Percentiles rank a stretch among this genome's conserved stretches.
These are phyloP conservation scores for Ordospora colligata DNA, from an alignment of 371 early-diverging fungal genomes.

Conservation along the genomic window DNA sequence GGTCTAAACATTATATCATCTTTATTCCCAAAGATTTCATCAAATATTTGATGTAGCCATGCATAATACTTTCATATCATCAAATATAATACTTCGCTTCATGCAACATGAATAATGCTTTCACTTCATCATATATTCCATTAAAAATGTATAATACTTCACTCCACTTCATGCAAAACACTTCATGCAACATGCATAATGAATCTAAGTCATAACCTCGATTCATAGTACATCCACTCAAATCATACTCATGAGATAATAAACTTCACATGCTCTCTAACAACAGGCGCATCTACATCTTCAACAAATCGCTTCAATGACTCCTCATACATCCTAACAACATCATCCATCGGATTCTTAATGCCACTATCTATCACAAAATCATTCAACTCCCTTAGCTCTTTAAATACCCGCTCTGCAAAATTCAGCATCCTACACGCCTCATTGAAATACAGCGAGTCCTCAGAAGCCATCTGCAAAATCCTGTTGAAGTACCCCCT, in stretches of 20 bases:
- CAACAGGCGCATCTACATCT: slow-evolving; percentile 15
- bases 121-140: too few species aligned
- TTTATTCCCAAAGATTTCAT: neutral
- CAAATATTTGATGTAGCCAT: neutral
- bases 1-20: neutral
- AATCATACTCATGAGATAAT: slow-evolving; percentile 41
- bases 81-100: too few species aligned
- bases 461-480: neutral
- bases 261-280: slow-evolving; percentile 44
- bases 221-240: too few species aligned
- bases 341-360: slow-evolving; percentile 19
- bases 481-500: slow-evolving; percentile 19
- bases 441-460: slow-evolving; percentile 30
- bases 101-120: too few species aligned
- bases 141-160: too few species aligned
- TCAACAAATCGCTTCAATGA: slow-evolving; percentile 38
- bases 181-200: too few species aligned
- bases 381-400: slow-evolving; percentile 34
- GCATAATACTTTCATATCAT: neutral
- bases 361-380: neutral
- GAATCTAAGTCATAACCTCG: too few species aligned
- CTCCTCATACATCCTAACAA: slow-evolving; percentile 35
- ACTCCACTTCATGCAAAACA: too few species aligned
- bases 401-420: slow-evolving; percentile 28
- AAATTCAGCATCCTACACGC: slow-evolving; percentile 31